These are phyloP conservation scores for Trametes elegans DNA, from an alignment of 768 basidiomycete species.

Conservation along the genomic window DNA sequence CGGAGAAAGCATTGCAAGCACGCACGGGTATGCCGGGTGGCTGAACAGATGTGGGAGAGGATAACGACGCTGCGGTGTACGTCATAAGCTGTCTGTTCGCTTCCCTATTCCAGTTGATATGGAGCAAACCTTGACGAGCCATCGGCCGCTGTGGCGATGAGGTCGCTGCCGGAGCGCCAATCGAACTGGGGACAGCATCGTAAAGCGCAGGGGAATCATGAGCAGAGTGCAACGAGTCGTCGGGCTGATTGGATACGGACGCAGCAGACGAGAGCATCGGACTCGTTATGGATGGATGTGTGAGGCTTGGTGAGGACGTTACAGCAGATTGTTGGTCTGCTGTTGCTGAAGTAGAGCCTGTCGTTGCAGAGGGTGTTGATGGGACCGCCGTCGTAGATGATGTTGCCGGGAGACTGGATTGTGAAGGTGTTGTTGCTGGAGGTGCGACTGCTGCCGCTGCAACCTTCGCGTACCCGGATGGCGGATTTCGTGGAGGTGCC, in stretches of 20 bases:
- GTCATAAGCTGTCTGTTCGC: constrained; percentile 19
- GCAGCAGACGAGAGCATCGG: constrained; percentile 77
- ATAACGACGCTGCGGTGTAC: constrained; percentile 38
- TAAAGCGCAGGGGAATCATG: constrained; percentile 74
- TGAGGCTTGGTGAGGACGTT: constrained; percentile 76
- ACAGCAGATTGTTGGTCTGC: constrained; percentile 37
- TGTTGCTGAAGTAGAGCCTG: constrained; percentile 30
- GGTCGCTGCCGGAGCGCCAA: constrained; percentile 42
- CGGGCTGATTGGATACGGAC: constrained; percentile 56
- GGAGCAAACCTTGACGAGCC: constrained; percentile 47
- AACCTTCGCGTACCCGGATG: constrained; percentile 89
- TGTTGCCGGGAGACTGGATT: constrained; percentile 34
- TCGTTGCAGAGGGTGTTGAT: constrained; percentile 36
- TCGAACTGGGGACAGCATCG: constrained; percentile 51
- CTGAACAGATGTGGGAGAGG: constrained; percentile 18
- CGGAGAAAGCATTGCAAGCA: constrained; percentile 6
- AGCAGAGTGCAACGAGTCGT: constrained; percentile 66
- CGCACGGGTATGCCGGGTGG: constrained; percentile 18
- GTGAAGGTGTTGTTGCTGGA: constrained; percentile 38
- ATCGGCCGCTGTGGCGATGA: constrained; percentile 58
- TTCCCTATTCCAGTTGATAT: constrained; percentile 33
- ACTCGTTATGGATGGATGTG: constrained; percentile 81
- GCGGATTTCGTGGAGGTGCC: constrained; percentile 60
- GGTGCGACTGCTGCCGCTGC: constrained; percentile 64
- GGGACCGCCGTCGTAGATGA: constrained; percentile 37